These are phyloP conservation scores for Omphalotus guepiniiformis DNA, from an alignment of 768 basidiomycete genomes.

Conservation along the genomic window DNA sequence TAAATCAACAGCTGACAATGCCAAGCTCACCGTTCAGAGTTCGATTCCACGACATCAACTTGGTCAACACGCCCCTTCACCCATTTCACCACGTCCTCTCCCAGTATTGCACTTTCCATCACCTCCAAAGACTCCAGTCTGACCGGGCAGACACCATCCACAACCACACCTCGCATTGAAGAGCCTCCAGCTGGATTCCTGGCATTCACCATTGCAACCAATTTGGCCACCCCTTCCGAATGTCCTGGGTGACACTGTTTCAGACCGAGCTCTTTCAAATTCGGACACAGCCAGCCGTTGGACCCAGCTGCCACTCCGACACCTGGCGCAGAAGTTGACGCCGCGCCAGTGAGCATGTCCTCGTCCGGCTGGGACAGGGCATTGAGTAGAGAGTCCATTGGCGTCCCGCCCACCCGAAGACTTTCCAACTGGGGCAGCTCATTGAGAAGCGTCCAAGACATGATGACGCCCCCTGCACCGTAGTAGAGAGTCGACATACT, in stretches of 20 bases:
- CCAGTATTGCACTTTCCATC: conserved; percentile 13
- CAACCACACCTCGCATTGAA: conserved; percentile 24
- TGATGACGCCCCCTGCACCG: conserved; percentile 51
- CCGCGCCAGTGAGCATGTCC: not conserved
- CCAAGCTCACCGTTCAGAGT: too few relatives aligned
- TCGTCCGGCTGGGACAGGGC: conserved; percentile 38
- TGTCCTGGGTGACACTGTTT: conserved; percentile 57
- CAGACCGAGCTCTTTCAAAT: conserved; percentile 55
- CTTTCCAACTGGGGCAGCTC: conserved; percentile 56
- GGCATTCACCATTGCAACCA: conserved; percentile 69
- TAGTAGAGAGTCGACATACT: conserved; percentile 48
- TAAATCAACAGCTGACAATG: too few relatives aligned
- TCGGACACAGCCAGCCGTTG: conserved; percentile 60
- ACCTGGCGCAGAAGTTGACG: not conserved
- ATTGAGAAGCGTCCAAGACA: conserved; percentile 62
- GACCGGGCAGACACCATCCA: conserved; percentile 45
- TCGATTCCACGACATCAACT: too few relatives aligned
- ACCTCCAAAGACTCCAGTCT: conserved; percentile 58
- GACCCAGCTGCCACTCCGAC: not conserved
- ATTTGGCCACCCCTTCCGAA: conserved; percentile 58
- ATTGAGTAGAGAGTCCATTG: conserved; percentile 58
- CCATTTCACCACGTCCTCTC: not conserved
- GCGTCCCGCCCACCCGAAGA: conserved; percentile 60
- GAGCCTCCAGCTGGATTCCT: conserved; percentile 50
- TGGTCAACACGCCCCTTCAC: not conserved